Percentiles rank a stretch among this genome's conserved stretches.
phyloP scores from a whole-genome alignment of 306 rosid species.

The Corylus heterophylla region DNA sequence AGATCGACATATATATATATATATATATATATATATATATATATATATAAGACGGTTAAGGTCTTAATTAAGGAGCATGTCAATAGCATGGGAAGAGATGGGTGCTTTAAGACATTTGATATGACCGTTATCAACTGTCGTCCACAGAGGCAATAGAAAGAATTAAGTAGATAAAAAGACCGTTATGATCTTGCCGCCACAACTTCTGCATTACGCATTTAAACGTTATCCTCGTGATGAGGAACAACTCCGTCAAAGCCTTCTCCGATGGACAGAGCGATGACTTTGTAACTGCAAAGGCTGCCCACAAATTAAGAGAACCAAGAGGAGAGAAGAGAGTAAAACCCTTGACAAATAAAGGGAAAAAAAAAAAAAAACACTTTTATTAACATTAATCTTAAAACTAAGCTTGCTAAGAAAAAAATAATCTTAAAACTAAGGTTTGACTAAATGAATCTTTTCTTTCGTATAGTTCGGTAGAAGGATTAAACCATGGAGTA shows the following conservation, averaged over 20 bases:
- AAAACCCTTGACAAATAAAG: neutral
- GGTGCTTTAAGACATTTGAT: neutral
- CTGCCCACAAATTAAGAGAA: neutral
- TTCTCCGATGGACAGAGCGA: neutral
- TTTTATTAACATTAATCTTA: no score
- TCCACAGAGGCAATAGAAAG: neutral
- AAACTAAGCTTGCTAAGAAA: no score
- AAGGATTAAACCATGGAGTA: no score
- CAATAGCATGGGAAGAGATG: conserved; percentile 13
- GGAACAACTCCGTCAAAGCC: neutral
- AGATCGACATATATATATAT: neutral
- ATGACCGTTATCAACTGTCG: neutral
- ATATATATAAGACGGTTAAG: neutral
- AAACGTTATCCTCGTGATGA: conserved; percentile 25
- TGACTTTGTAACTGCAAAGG: neutral
- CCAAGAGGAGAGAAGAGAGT: neutral
- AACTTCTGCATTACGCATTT: neutral
- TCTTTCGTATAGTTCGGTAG: no score
- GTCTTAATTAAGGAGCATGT: neutral
- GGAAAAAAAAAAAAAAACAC: neutral
- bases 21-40: no score
- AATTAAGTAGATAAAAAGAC: neutral
- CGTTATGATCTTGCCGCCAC: neutral
- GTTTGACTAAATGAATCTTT: no score
- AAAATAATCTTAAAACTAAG: no score